Evolutionary conservation across 495 filamentous ascomycete species (phyloP), one percentile per base, ranked within the genome.

Genomic region (Xylaria sp.): DNA sequence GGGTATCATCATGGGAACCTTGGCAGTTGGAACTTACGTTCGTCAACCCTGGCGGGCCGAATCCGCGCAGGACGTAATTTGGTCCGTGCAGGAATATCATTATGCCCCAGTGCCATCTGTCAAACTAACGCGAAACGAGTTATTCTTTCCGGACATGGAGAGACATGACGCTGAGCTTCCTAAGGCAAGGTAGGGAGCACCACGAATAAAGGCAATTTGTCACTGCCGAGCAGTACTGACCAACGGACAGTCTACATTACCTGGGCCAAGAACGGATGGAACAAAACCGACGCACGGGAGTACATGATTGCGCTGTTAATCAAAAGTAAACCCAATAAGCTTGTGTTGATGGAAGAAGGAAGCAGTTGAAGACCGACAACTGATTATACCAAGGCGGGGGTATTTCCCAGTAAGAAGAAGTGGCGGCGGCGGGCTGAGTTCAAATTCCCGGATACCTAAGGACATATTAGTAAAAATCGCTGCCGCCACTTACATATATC

Each of bases 1-100:
- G 77, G 73, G 73, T 75, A 74, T 71, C 66, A 71, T 67, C 63
- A 74, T 66, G 35, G 8, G 35, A 37, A 37, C 68, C 61, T 70
- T 15, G 44, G 29, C 26, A 48, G 52, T 31, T 21, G 44, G 29
- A 37, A 48, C 66, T 31, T 21, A 37, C 2, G 24, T 68, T 67
- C 41, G 2, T 35, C 12, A 61, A 29, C 15, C 31, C 65, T 44
- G 35, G 52, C 75, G 73, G 75, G 43, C 71, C 73, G 71, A 72
- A 44, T 77, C 71, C 61, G 66, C 57, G 62, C 44, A 69, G 58
- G 43, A 41, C 44, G 19, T 24, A 4, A 57, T 70, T 70, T 70
- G 59, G 44, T 14, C 59, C 68, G 61, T 70, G 68, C 68, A 70
- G 58, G 55, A 55, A 65, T 61, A 61, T 61, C 59, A 26, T 37